Evolutionary conservation across 257 asterid genomes (phyloP).

Genomic region (Ligustrum vulgare): DNA sequence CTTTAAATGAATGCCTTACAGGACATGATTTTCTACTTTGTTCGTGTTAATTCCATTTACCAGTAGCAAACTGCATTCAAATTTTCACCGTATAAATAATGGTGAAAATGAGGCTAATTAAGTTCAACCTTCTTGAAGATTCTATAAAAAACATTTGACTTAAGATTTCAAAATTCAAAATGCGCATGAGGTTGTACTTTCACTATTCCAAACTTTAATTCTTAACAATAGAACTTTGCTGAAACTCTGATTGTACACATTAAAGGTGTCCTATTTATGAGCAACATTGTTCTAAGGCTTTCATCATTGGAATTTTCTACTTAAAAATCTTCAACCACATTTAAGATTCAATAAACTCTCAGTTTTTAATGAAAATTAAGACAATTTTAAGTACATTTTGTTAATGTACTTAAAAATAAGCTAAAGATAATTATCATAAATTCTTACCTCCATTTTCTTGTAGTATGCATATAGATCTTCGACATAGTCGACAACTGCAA

Average conservation of each 20-base stretch:
- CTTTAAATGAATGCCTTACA: background rate
- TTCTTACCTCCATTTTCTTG: conserved; percentile 73
- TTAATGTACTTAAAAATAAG: background rate
- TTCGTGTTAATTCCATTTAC: background rate
- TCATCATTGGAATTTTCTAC: background rate
- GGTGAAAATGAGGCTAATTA: too few species aligned
- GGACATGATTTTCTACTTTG: background rate
- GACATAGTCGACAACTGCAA: conserved; percentile 74
- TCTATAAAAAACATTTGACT: background rate
- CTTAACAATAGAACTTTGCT: background rate
- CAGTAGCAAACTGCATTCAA: background rate
- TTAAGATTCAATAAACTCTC: background rate
- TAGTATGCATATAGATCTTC: conserved; percentile 72
- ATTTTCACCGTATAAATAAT: too few species aligned
- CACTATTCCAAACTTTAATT: too few species aligned
- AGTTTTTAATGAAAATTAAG: too few species aligned
- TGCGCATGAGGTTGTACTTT: background rate
- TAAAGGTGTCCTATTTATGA: background rate
- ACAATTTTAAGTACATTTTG: background rate
- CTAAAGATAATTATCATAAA: background rate
- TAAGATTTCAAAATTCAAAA: background rate
- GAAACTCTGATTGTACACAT: background rate
- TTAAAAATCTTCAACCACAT: background rate
- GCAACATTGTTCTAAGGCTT: background rate
- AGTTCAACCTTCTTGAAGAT: too few species aligned